These are phyloP conservation scores for Chrysosporium queenslandicum DNA, from an alignment of 2,329 filamentous ascomycete species.

Conservation along the genomic window DNA sequence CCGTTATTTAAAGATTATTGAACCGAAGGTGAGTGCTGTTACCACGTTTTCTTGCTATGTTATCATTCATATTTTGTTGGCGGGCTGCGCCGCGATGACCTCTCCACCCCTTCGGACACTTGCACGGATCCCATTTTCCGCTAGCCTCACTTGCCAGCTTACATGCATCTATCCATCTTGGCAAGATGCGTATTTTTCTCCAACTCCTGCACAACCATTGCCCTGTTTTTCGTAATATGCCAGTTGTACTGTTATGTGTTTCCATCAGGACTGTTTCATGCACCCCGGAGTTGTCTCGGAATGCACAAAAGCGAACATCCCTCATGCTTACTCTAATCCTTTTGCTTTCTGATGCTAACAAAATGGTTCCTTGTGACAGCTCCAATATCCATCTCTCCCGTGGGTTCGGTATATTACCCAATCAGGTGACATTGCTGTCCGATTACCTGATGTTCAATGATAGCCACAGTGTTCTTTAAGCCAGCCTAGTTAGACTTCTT, in stretches of 20 bases:
- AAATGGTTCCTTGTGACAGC: slow-evolving; percentile 44
- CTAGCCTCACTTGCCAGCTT: slow-evolving; percentile 1
- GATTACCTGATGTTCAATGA: slow-evolving; percentile 81
- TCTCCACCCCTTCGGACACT: slow-evolving; percentile 9
- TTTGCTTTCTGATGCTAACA: too few species aligned
- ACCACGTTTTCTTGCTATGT: background rate
- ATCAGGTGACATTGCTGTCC: slow-evolving; percentile 89
- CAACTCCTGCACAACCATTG: background rate
- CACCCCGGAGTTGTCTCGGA: background rate
- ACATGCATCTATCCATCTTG: slow-evolving; percentile 6
- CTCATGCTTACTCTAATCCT: background rate
- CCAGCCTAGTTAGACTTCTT: background rate
- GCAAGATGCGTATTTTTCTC: background rate
- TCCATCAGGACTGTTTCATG: background rate
- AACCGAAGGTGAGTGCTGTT: slow-evolving; percentile 73
- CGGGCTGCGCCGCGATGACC: background rate
- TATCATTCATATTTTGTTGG: slow-evolving; percentile 1
- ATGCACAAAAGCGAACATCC: background rate
- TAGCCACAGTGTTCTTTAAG: background rate
- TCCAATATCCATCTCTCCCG: slow-evolving; percentile 94
- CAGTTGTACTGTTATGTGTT: background rate
- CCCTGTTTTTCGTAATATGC: background rate
- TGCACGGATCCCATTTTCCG: slow-evolving; percentile 4
- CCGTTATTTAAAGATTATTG: slow-evolving; percentile 96
- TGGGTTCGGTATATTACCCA: slow-evolving; percentile 99